Evolutionary conservation across 768 basidiomycete species (phyloP), one percentile per base, ranked within the genome.

Genomic region (Tricholoma terreum): DNA sequence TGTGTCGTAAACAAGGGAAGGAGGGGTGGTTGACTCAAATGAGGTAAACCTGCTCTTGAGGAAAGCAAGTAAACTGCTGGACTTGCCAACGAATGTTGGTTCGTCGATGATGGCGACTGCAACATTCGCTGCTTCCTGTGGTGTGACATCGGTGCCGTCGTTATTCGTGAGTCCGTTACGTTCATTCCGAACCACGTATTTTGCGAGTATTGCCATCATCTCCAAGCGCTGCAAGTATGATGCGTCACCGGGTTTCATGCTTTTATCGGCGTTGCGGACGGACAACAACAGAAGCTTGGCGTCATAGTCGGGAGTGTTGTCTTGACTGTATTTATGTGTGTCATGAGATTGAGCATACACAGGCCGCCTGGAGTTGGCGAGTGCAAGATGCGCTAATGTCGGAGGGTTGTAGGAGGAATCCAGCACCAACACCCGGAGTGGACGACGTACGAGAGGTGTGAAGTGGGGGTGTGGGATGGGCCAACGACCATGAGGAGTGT

Each of bases 371-470:
- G 80, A 72, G 57, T 81, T 83, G 24, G 84, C 85, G 48, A 98
- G 84, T 2, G 89, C 87, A 52, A 88, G 78, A 70, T 98, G 94
- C 0, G 94, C 92, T 21, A 81, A 69, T 2, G 92, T 94, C 1
- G 95, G 95, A 3, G 94, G 94, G 65, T 98, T 96, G 75, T 92
- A 98, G 1, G 92, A 94, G 1, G 93, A 88, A 64, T 97, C 95
- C 36, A 97, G 79, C n/a, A 95, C 76, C 3, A 88, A 80, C 48
- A 95, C 79, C 3, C 40, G 14, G 12, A 42, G 52, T 42, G 52
- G 52, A 42, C 51, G 51, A 34, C 52, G 77, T 79, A 34, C 86
- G 67, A 3, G 69, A 67, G n/a, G 50, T 55, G n/a, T 60, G 46
- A 38, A 53, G 40, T 14, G 54, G 24, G 56, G 58, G 19, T 54